A percentile compares a stretch with the other conserved stretches of the same genome.
Conservation (phyloP, 306 rosid species). For the Hippophae gyantsensis region DNA sequence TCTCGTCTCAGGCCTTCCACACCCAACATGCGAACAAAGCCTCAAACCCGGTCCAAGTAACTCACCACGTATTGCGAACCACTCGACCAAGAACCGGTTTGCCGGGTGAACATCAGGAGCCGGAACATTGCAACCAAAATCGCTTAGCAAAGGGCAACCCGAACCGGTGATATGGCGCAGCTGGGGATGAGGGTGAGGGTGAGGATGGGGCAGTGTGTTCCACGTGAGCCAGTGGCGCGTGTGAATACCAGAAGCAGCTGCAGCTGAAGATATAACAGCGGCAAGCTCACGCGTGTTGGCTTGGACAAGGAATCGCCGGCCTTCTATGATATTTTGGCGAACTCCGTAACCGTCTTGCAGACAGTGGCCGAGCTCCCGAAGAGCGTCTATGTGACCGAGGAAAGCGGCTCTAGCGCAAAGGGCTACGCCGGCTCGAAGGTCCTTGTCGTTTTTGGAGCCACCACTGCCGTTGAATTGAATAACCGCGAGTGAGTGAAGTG, state of each 20-base stretch:
- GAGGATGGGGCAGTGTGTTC: constrained; percentile 25
- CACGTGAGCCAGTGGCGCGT: constrained; percentile 39
- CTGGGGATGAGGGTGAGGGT: constrained; percentile 25
- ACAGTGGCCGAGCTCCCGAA: constrained; percentile 87
- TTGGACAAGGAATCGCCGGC: constrained; percentile 68
- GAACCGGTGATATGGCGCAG: constrained; percentile 27
- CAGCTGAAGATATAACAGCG: constrained; percentile 40
- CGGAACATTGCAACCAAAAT: constrained; percentile 84
- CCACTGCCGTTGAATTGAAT: constrained; percentile 98
- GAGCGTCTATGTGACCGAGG: constrained; percentile 83
- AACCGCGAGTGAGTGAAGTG: constrained; percentile 70
- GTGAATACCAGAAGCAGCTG: neutral
- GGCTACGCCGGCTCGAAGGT: constrained; percentile 80
- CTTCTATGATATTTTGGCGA: constrained; percentile 68
- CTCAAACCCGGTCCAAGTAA: constrained; percentile 40
- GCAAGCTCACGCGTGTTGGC: constrained; percentile 93
- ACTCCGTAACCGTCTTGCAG: constrained; percentile 94
- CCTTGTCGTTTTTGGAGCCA: constrained; percentile 74
- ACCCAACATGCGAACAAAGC: constrained; percentile 73
- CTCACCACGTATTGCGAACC: constrained; percentile 42
- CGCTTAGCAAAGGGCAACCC: constrained; percentile 65
- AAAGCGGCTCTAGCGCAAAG: constrained; percentile 86
- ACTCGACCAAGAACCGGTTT: constrained; percentile 54
- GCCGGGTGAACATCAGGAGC: constrained; percentile 71
- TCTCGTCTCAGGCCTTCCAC: constrained; percentile 87